These are phyloP conservation scores for Cercospora canescens DNA, from an alignment of 2,329 filamentous ascomycete genomes.

Conservation along the genomic window DNA sequence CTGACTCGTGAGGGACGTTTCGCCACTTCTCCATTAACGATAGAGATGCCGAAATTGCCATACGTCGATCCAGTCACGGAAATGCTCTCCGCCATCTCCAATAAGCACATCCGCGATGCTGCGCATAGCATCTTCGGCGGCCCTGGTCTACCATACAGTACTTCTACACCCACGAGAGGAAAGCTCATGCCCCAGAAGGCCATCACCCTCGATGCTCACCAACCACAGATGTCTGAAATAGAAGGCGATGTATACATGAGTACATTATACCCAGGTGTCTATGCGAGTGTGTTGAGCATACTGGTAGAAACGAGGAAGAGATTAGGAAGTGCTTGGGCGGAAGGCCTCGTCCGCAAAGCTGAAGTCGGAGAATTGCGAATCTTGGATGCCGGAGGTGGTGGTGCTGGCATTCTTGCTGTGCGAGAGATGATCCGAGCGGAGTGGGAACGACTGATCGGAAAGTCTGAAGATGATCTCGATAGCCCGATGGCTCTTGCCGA, in stretches of 20 bases:
- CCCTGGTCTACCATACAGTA: conserved; percentile 70
- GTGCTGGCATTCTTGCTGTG: conserved; percentile 73
- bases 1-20: conserved; percentile 74
- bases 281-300: conserved; percentile 65
- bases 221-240: conserved; percentile 70
- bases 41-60: conserved; percentile 70
- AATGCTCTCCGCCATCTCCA: conserved; percentile 63
- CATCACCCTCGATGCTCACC: conserved; percentile 63
- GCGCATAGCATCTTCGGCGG: conserved; percentile 79
- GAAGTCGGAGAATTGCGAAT: conserved; percentile 61
- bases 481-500: conserved; percentile 31
- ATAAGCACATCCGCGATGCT: conserved; percentile 71
- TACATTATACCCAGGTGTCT: conserved; percentile 68
- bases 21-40: conserved; percentile 69
- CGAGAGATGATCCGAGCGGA: conserved; percentile 77
- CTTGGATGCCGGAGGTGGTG: conserved; percentile 73
- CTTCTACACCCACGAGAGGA: conserved; percentile 63
- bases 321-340: conserved; percentile 70
- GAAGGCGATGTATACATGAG: conserved; percentile 74
- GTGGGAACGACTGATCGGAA: conserved; percentile 65
- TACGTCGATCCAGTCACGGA: conserved; percentile 69
- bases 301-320: conserved; percentile 74
- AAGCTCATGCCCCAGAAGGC: conserved; percentile 62
- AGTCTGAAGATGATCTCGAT: conserved; percentile 9
- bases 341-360: conserved; percentile 58